Evolutionary conservation across 2,329 filamentous ascomycete species (phyloP).

Genomic region (Alternaria hordeiaustralica): DNA sequence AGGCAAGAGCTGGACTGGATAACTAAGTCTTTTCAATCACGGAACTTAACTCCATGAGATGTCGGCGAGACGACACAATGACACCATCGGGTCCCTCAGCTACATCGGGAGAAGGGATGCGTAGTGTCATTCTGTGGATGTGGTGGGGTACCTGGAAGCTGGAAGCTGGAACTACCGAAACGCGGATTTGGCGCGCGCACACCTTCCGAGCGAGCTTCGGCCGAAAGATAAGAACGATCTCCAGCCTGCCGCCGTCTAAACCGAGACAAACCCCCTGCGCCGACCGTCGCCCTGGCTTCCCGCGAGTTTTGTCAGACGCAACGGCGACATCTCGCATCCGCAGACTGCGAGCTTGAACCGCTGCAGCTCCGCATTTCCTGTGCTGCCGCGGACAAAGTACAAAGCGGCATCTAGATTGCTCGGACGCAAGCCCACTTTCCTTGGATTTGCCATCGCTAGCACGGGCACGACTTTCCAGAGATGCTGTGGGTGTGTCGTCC

Average conservation of each 20-base stretch:
- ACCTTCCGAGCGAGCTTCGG: constrained; percentile 13
- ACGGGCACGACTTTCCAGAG: neutral
- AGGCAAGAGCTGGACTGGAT: neutral
- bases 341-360: constrained; percentile 37
- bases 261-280: constrained; percentile 18
- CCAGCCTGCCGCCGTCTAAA: constrained; percentile 6
- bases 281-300: constrained; percentile 18
- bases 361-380: constrained; percentile 22
- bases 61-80: neutral
- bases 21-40: neutral
- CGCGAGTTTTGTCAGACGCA: constrained; percentile 24
- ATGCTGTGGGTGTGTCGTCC: neutral
- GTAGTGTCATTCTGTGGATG: neutral
- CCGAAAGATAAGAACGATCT: constrained; percentile 22
- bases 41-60: neutral
- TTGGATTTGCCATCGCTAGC: neutral
- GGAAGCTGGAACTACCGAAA: constrained; percentile 3
- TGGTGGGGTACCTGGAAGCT: neutral
- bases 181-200: constrained; percentile 16
- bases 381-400: constrained; percentile 15
- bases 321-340: constrained; percentile 42
- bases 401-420: constrained; percentile 18
- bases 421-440: constrained; percentile 13
- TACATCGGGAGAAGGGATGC: constrained; percentile 29
- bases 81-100: constrained; percentile 17